Base-by-base conservation (phyloP, 1,139 yeast genomes). In the Geotrichum citri-aurantii region DNA sequence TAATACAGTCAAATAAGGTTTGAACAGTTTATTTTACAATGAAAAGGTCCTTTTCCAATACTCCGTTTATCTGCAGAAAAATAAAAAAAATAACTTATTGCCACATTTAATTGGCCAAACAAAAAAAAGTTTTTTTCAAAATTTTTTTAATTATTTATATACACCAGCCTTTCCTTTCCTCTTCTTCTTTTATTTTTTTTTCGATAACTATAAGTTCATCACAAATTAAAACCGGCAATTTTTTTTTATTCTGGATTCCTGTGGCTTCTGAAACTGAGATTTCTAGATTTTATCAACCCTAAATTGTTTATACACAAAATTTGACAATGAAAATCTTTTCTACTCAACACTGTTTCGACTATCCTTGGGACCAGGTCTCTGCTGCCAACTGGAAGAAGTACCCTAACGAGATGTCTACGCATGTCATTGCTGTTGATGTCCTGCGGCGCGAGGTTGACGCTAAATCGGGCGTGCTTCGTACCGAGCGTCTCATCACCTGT, bases 321-420 rank as follows among this genome's bases (percentile, higher is more conserved):
- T 33, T 23, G 24, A 56, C 40, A 57, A 91, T 92, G 98, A 90
- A 87, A 73, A 78, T 91, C 59, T 91, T 89, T 69, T 83, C 82
- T 56, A 80, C 88, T 49, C 72, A 78, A 24, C 93, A 88, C 70
- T 76, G 74, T 44, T 92, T 90, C 72, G 77, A 82, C 62, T 92
- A 92, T 68, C 82, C 95, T 0, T 92, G 98, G 97, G 96, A 88
- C 48, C 91, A 89, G 68, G 96, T 93, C 21, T 88, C 96, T 0
- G 92, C 96, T 0, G 98, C 98, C 61, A 92, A 93, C 73, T 93
- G 99, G 99, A 85, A 83, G 65, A 93, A 93, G 69, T 93, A 93
- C 73, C 99, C 99, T 17, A 93, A 93, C 64, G 96, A 91, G 68
- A 79, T 86, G 62, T 86, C 96, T 7, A 82, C 95, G 0, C 99